These are phyloP conservation scores for Pythium chondricola DNA, from an alignment of 352 stramenopile genomes.

Conservation along the genomic window DNA sequence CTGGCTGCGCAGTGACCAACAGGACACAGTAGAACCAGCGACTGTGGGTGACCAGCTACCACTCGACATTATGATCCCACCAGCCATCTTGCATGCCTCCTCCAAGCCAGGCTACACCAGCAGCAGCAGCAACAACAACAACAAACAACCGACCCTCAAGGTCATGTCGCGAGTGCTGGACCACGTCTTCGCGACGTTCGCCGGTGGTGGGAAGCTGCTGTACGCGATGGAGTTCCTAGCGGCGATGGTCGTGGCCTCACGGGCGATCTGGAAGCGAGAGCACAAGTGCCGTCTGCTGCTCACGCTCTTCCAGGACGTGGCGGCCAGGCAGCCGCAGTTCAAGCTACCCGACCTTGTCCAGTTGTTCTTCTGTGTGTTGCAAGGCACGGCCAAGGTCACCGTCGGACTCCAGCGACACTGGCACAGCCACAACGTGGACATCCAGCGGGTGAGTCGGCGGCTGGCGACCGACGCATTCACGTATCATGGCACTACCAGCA, in stretches of 20 bases:
- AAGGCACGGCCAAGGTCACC: conserved; percentile 39
- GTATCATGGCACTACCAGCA: not conserved
- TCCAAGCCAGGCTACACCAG: not conserved
- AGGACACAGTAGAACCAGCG: not conserved
- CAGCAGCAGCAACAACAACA: conserved; percentile 6
- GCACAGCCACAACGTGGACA: conserved; percentile 21
- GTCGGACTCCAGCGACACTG: conserved; percentile 41
- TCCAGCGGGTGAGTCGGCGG: conserved; percentile 11
- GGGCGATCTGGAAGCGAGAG: conserved; percentile 52
- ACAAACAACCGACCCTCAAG: conserved; percentile 1
- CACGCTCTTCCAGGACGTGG: conserved; percentile 44
- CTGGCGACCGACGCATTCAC: conserved; percentile 21
- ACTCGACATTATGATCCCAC: conserved; percentile 47
- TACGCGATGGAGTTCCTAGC: conserved; percentile 62
- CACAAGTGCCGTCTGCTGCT: conserved; percentile 52
- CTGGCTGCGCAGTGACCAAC: conserved; percentile 22
- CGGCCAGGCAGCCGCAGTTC: conserved; percentile 23
- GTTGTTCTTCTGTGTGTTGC: conserved; percentile 54
- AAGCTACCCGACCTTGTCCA: conserved; percentile 50
- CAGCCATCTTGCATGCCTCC: conserved; percentile 4
- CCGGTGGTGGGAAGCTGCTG: conserved; percentile 18
- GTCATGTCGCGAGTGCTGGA: conserved; percentile 49
- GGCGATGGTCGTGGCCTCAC: conserved; percentile 44
- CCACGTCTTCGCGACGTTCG: conserved; percentile 59
- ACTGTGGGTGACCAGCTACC: conserved; percentile 4